Percentiles rank a stretch among this genome's conserved stretches.
Conservation (phyloP, 2,329 filamentous ascomycete genomes). For the Pezicula neosporulosa region DNA sequence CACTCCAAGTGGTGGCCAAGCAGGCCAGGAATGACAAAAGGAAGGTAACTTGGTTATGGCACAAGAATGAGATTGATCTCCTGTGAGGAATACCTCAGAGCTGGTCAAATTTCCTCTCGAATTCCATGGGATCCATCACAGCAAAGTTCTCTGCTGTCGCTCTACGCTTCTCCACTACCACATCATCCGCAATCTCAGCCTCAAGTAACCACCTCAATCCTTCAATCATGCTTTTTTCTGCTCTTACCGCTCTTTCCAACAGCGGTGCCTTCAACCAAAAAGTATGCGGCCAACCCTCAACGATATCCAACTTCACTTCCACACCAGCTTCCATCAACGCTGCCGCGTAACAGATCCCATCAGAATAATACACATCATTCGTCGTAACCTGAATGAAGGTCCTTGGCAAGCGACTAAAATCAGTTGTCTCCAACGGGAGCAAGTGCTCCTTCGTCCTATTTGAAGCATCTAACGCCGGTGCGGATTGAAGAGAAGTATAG, state of each 20-base stretch:
- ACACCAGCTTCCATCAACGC: constrained; percentile 35
- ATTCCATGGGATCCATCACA: background rate
- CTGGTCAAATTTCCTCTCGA: background rate
- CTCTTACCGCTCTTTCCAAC: constrained; percentile 32
- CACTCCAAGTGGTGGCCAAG: too few relatives aligned
- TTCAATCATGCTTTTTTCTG: constrained; percentile 36
- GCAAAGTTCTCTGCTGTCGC: background rate
- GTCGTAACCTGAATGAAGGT: constrained; percentile 48
- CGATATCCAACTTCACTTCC: constrained; percentile 38
- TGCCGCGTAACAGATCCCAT: constrained; percentile 47
- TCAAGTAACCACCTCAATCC: constrained; percentile 37
- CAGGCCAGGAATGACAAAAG: too few relatives aligned
- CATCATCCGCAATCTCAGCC: background rate
- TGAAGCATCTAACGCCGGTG: constrained; percentile 29
- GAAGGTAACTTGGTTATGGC: too few relatives aligned
- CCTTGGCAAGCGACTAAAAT: constrained; percentile 26
- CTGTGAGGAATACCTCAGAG: background rate
- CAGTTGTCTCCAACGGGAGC: constrained; percentile 36
- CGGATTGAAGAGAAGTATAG: constrained; percentile 29
- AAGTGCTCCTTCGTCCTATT: constrained; percentile 31
- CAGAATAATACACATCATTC: constrained; percentile 48
- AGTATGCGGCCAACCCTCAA: constrained; percentile 47
- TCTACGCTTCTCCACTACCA: background rate
- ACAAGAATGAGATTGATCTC: too few relatives aligned
- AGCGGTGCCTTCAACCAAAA: constrained; percentile 46